phyloP scores from a whole-genome alignment of 352 stramenopile genomes.

The Peronospora farinosa region DNA sequence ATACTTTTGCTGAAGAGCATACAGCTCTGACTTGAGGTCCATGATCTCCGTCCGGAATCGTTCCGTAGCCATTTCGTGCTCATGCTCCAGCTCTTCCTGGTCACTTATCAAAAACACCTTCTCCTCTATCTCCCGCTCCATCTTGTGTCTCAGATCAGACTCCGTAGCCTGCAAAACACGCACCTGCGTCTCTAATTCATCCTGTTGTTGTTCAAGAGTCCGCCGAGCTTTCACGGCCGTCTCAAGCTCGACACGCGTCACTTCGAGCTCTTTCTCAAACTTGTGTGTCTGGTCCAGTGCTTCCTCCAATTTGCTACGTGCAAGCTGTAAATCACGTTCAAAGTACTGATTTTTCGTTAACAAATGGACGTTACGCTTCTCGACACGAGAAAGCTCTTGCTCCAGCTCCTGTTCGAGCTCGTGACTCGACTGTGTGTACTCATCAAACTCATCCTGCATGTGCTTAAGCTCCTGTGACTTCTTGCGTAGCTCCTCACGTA shows the following conservation, averaged over 20 bases:
- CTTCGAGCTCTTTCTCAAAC: conserved; percentile 45
- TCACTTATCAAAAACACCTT: conserved; percentile 81
- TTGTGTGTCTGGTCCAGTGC: conserved; percentile 44
- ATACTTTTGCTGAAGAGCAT: conserved; percentile 60
- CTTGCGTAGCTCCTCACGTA: conserved; percentile 45
- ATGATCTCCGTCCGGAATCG: conserved; percentile 79
- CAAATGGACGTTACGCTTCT: conserved; percentile 45
- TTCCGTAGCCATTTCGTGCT: conserved; percentile 73
- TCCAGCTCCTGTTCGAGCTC: conserved; percentile 75
- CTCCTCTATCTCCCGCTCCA: conserved; percentile 83
- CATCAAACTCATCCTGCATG: conserved; percentile 72
- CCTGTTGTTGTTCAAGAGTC: conserved; percentile 62
- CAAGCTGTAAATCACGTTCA: conserved; percentile 43
- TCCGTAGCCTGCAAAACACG: conserved; percentile 77
- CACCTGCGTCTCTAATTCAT: conserved; percentile 75
- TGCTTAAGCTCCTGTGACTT: conserved; percentile 59
- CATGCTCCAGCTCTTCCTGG: conserved; percentile 72
- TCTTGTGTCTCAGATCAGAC: conserved; percentile 67
- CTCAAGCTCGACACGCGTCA: conserved; percentile 40
- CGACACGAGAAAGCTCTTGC: conserved; percentile 60
- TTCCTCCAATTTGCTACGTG: conserved; percentile 48
- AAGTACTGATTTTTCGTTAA: conserved; percentile 41
- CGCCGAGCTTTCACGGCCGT: conserved; percentile 35
- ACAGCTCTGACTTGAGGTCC: conserved; percentile 83
- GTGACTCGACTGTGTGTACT: conserved; percentile 79